Percentiles rank a stretch among this genome's conserved stretches.
Conservation (phyloP, 208 protist species). For the Crithidia sp. region DNA sequence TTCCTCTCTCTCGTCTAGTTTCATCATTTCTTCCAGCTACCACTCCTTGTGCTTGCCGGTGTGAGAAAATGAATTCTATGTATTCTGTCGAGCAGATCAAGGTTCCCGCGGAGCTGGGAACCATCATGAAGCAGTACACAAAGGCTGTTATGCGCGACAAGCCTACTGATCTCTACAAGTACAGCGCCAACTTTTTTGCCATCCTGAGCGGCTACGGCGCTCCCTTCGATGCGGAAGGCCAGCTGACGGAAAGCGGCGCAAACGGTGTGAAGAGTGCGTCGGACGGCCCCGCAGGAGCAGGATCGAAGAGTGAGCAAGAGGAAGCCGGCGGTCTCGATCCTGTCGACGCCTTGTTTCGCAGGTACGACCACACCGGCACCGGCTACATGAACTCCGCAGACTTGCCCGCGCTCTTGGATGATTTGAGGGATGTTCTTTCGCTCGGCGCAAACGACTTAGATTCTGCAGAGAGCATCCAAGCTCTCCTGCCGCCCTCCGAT, state of each 20-base stretch:
- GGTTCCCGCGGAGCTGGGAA: conserved; percentile 87
- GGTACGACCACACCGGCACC: conserved; percentile 59
- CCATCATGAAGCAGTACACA: conserved; percentile 94
- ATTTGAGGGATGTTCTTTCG: conserved; percentile 50
- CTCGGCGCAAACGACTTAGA: conserved; percentile 59
- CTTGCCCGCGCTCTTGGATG: conserved; percentile 60
- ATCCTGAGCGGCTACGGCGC: conserved; percentile 70
- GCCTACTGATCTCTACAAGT: conserved; percentile 88
- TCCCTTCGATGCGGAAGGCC: conserved; percentile 82
- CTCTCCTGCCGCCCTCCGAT: conserved; percentile 32
- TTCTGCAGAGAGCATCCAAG: conserved; percentile 54
- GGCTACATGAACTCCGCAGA: conserved; percentile 44
- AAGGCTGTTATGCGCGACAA: conserved; percentile 90
- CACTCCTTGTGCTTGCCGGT: background rate
- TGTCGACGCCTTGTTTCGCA: conserved; percentile 56
- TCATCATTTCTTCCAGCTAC: background rate
- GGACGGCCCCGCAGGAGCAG: background rate
- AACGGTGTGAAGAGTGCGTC: conserved; percentile 1
- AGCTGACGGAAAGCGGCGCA: conserved; percentile 47
- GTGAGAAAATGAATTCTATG: conserved; percentile 80
- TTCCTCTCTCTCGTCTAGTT: background rate
- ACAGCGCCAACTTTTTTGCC: conserved; percentile 94
- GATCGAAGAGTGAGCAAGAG: background rate
- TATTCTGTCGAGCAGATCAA: conserved; percentile 91
- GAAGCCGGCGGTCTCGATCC: conserved; percentile 41